These are phyloP conservation scores for Metarhizium rileyi DNA, from an alignment of 2,329 filamentous ascomycete genomes.

Conservation along the genomic window DNA sequence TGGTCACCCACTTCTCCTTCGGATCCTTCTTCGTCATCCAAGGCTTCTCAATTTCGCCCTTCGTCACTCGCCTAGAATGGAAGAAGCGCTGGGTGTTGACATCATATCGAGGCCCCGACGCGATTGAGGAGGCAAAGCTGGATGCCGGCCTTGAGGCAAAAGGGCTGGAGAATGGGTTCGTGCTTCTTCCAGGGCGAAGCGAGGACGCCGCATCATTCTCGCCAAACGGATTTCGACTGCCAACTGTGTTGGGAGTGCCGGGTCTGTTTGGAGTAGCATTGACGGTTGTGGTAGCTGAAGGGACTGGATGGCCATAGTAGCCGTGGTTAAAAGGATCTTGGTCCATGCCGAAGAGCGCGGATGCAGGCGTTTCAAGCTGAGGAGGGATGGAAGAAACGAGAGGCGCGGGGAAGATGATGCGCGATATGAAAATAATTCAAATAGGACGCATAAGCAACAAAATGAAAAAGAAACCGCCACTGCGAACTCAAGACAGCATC, in stretches of 20 bases:
- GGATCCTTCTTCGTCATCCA: constrained; percentile 67
- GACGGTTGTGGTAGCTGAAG: constrained; percentile 28
- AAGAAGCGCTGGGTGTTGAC: constrained; percentile 50
- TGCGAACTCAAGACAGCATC: not conserved
- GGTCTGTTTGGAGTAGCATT: constrained; percentile 30
- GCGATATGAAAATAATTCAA: not conserved
- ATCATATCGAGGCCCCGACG: constrained; percentile 24
- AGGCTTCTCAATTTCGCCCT: constrained; percentile 65
- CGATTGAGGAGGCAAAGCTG: constrained; percentile 36
- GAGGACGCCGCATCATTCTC: constrained; percentile 29
- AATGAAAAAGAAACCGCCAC: not conserved
- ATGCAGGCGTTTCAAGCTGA: not conserved
- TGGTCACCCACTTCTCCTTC: constrained; percentile 79
- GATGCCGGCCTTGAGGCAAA: constrained; percentile 35
- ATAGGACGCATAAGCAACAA: not conserved
- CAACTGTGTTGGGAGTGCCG: constrained; percentile 32
- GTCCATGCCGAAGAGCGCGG: constrained; percentile 15
- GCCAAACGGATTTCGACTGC: constrained; percentile 29
- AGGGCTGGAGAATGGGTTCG: constrained; percentile 39
- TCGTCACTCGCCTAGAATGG: constrained; percentile 61
- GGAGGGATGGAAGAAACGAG: not conserved
- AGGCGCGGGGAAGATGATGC: not conserved
- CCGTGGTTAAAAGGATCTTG: constrained; percentile 14
- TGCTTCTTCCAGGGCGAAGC: constrained; percentile 16
- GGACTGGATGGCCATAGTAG: constrained; percentile 18